Evolutionary conservation across 495 filamentous ascomycete species (phyloP).

Genomic region (Eremomyces bilateralis): DNA sequence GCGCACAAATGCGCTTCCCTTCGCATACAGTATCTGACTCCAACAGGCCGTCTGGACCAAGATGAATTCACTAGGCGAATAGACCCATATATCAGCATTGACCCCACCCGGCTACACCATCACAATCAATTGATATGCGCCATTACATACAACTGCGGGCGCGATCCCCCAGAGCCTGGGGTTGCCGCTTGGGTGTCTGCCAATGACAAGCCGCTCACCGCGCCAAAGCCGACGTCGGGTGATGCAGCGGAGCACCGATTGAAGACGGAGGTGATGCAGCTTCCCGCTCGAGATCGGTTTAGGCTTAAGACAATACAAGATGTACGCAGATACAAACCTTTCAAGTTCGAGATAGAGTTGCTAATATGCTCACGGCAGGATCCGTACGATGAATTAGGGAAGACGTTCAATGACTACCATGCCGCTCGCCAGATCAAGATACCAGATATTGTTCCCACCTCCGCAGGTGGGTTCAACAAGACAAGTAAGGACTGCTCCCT

Average conservation of each 20-base stretch:
- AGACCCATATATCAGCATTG: conserved; percentile 39
- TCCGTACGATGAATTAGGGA: conserved; percentile 6
- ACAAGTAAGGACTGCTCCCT: conserved; percentile 43
- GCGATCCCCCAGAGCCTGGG: conserved; percentile 78
- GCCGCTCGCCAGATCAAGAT: conserved; percentile 42
- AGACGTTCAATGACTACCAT: conserved; percentile 28
- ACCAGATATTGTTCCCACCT: conserved; percentile 55
- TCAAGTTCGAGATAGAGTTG: not conserved
- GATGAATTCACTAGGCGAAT: conserved; percentile 59
- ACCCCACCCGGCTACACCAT: conserved; percentile 30
- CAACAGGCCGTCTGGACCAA: conserved; percentile 60
- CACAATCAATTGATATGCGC: conserved; percentile 81
- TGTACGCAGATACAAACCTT: conserved; percentile 17
- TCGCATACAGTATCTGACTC: conserved; percentile 1
- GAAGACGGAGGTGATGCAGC: conserved; percentile 86
- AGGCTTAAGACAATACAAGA: conserved; percentile 62
- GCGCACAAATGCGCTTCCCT: conserved; percentile 1
- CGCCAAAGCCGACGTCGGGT: conserved; percentile 57
- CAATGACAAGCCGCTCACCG: conserved; percentile 76
- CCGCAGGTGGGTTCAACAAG: conserved; percentile 62
- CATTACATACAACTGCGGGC: conserved; percentile 64
- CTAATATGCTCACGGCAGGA: not conserved
- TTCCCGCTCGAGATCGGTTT: conserved; percentile 65
- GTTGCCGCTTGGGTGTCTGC: conserved; percentile 89
- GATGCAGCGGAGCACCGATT: conserved; percentile 80